These are phyloP conservation scores for Leccinum pallidistipes DNA, from an alignment of 1,284 basidiomycete species.

Conservation along the genomic window DNA sequence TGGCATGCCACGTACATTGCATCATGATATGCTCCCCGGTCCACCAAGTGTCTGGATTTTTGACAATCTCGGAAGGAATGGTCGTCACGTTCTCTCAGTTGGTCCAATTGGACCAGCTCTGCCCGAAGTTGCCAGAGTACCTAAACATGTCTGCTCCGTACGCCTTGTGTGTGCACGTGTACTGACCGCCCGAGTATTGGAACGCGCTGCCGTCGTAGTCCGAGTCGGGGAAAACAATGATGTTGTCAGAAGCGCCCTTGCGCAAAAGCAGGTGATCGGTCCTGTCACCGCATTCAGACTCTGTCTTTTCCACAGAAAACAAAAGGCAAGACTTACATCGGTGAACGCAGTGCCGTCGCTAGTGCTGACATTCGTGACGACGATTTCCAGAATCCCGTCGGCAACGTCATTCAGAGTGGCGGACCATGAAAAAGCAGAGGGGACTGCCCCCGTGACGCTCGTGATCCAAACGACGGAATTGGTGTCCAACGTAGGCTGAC, in stretches of 20 bases:
- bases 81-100: conserved; percentile 73
- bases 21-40: conserved; percentile 81
- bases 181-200: conserved; percentile 57
- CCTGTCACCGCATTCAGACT: conserved; percentile 37
- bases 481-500: conserved; percentile 48
- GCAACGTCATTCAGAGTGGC: conserved; percentile 71
- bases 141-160: conserved; percentile 86
- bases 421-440: conserved; percentile 70
- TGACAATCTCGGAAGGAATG: conserved; percentile 60
- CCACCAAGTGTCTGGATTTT: conserved; percentile 68
- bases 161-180: conserved; percentile 78
- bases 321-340: conserved; percentile 43
- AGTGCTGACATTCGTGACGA: conserved; percentile 56
- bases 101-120: conserved; percentile 79
- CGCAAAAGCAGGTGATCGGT: conserved; percentile 77
- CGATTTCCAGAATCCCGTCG: conserved; percentile 79
- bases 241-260: conserved; percentile 72
- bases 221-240: conserved; percentile 78
- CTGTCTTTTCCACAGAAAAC: background rate
- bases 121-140: conserved; percentile 85
- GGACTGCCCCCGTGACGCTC: conserved; percentile 51
- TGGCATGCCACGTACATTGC: conserved; percentile 61
- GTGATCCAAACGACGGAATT: conserved; percentile 51
- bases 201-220: conserved; percentile 76
- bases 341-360: conserved; percentile 48